Conservation (phyloP, 805 yeast species). For the Metschnikowia arizonensis region DNA sequence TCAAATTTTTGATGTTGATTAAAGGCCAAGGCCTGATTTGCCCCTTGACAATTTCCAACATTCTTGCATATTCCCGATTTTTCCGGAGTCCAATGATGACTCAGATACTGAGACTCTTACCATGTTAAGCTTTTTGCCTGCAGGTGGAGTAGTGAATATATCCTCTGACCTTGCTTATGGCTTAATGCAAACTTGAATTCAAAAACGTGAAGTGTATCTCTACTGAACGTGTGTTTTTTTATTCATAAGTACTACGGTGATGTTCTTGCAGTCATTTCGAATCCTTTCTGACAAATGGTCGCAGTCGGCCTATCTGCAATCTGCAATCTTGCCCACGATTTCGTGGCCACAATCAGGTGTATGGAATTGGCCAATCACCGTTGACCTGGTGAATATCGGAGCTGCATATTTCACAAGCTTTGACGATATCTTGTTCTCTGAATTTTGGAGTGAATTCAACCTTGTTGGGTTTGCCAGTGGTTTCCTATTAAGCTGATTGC, state of each 20-base stretch:
- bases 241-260: slow-evolving; percentile 6
- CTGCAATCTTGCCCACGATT: slow-evolving; percentile 16
- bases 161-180: slow-evolving; percentile 47
- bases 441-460: slow-evolving; percentile 11
- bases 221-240: slow-evolving; percentile 9
- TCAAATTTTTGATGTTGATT: background rate
- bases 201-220: slow-evolving; percentile 10
- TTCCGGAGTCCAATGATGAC: slow-evolving; percentile 9
- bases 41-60: slow-evolving; percentile 10
- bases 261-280: slow-evolving; percentile 25
- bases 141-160: slow-evolving; percentile 21
- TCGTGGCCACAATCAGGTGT: slow-evolving; percentile 22
- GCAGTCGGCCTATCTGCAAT: too few relatives aligned
- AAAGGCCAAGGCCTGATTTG: slow-evolving; percentile 13
- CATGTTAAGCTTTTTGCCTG: slow-evolving; percentile 5
- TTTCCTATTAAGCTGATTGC: slow-evolving; percentile 7
- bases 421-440: slow-evolving; percentile 14
- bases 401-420: slow-evolving; percentile 42
- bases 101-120: slow-evolving; percentile 10
- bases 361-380: slow-evolving; percentile 46
- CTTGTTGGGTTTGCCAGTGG: slow-evolving; percentile 11
- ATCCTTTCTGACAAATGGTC: slow-evolving; percentile 9
- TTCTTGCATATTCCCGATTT: slow-evolving; percentile 10
- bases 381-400: slow-evolving; percentile 49
- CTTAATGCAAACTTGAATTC: slow-evolving; percentile 11